Base-by-base conservation (phyloP, 2,329 filamentous ascomycete species). In the Pezicula rhizophila region DNA sequence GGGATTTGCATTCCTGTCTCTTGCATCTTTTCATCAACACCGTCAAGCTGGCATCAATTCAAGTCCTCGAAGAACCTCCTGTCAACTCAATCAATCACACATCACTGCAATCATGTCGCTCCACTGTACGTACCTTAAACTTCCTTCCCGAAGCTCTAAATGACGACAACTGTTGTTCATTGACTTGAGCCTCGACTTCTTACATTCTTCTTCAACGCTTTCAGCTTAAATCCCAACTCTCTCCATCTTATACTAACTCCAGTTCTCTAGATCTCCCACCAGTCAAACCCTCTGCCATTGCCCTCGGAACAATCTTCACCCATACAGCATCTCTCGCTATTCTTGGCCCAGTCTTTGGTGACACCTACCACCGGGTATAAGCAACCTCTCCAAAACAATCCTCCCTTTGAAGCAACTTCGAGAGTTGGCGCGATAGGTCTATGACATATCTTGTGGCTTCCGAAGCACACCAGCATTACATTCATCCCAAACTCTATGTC, bases 281-380 rank as follows among this genome's bases (percentile, higher is more conserved):
- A 60, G 93, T 99, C 67, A 97, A 96, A 85, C 93, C 93, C 62
- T 96, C 91, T 66, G 92, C 93, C 65, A 96, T 99, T 67, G 93
- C 92, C 66, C 82, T 97, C 65, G 93, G 93, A 73, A 93, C 91
- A 55, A 75, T 90, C 70, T 99, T 96, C 84, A 96, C 87, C 79
- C 92, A 99, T 75, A 84, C 85, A 63, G 79, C 89, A 64, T 93
- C 93, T 66, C 84, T 93, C 57, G 91, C 88, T 55, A 82, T 97
- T 62, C 81, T 97, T 55, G 80, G 83, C 52, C 92, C 92, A 55
- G 74, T 97, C 71, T 96, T 97, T 69, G 92, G 93, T 66, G 85
- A 95, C 66, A 92, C 89, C 65, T 96, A 96, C 80, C 85, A 91
- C 74, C 87, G 89, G 61, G 28, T 31, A 31, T 31, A 31, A 31